These are phyloP conservation scores for Boletellus ananiceps DNA, from an alignment of 768 basidiomycete genomes.

Conservation along the genomic window DNA sequence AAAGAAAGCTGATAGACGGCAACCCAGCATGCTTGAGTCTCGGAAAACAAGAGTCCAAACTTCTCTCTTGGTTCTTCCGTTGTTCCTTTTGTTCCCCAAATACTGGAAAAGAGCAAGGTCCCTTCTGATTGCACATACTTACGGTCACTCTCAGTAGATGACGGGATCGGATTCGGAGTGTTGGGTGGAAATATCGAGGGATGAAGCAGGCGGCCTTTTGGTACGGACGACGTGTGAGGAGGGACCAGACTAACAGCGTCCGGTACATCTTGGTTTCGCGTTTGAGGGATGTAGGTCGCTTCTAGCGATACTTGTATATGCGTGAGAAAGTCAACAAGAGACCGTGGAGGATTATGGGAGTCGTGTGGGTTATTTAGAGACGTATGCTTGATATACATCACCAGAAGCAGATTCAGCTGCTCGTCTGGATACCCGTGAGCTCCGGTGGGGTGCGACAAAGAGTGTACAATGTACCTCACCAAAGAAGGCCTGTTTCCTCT, in stretches of 20 bases:
- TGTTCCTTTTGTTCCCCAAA: slow-evolving; percentile 63
- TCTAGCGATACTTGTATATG: slow-evolving; percentile 78
- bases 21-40: slow-evolving; percentile 60
- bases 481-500: slow-evolving; percentile 69
- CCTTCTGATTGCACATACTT: slow-evolving; percentile 79
- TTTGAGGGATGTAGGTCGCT: slow-evolving; percentile 69
- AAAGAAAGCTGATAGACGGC: slow-evolving; percentile 73
- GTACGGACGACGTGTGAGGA: slow-evolving; percentile 49
- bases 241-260: slow-evolving; percentile 41
- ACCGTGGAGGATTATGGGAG: slow-evolving; percentile 26
- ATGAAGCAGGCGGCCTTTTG: slow-evolving; percentile 37
- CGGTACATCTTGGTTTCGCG: slow-evolving; percentile 34
- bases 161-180: slow-evolving; percentile 83
- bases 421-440: slow-evolving; percentile 42
- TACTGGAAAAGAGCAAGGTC: slow-evolving; percentile 59
- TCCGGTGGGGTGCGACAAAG: slow-evolving; percentile 9
- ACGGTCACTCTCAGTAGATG: slow-evolving; percentile 65
- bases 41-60: slow-evolving; percentile 66
- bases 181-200: slow-evolving; percentile 75
- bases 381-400: slow-evolving; percentile 31
- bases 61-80: slow-evolving; percentile 45
- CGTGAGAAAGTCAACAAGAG: slow-evolving; percentile 55
- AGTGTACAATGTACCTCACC: slow-evolving; percentile 42
- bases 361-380: slow-evolving; percentile 31
- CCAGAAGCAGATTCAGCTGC: slow-evolving; percentile 47